Percentiles rank a stretch among this genome's conserved stretches.
Evolutionary conservation across 2,329 filamentous ascomycete genomes (phyloP).

Genomic region (Penicillium frequentans): DNA sequence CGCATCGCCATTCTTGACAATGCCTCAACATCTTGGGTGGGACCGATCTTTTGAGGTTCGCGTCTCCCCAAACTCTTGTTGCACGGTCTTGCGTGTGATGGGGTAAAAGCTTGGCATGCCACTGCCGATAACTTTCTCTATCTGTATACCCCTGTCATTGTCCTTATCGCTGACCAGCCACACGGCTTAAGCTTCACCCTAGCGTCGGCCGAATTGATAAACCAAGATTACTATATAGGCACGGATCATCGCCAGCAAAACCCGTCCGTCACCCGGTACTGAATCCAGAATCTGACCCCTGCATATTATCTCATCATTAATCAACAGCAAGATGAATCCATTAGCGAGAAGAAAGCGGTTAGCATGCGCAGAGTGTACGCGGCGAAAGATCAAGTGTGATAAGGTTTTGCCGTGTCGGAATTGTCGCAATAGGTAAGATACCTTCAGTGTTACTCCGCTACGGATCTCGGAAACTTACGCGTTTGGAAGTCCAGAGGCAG

Average conservation of each 20-base stretch:
- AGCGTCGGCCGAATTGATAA: not conserved
- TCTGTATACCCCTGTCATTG: too few species aligned
- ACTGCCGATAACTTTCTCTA: too few species aligned
- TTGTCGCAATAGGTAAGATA: conserved; percentile 3
- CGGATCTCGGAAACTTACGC: not conserved
- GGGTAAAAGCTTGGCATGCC: too few species aligned
- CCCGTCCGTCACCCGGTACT: not conserved
- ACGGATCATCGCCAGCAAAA: not conserved
- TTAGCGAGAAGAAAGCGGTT: not conserved
- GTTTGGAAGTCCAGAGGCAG: not conserved
- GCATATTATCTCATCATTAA: not conserved
- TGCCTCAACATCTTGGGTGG: not conserved
- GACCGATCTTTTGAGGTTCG: not conserved
- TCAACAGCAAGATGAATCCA: not conserved
- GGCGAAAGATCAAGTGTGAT: conserved; percentile 3
- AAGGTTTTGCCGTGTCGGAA: conserved; percentile 2
- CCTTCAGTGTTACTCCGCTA: not conserved
- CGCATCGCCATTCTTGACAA: not conserved
- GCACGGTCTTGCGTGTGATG: too few species aligned
- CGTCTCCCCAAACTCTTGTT: too few species aligned
- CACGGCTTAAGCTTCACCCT: not conserved
- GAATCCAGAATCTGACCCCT: fast-evolving
- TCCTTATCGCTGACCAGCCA: not conserved
- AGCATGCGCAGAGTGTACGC: not conserved
- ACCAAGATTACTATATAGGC: not conserved